phyloP scores from a whole-genome alignment of 306 rosid species.

The Cicer cuneatum region DNA sequence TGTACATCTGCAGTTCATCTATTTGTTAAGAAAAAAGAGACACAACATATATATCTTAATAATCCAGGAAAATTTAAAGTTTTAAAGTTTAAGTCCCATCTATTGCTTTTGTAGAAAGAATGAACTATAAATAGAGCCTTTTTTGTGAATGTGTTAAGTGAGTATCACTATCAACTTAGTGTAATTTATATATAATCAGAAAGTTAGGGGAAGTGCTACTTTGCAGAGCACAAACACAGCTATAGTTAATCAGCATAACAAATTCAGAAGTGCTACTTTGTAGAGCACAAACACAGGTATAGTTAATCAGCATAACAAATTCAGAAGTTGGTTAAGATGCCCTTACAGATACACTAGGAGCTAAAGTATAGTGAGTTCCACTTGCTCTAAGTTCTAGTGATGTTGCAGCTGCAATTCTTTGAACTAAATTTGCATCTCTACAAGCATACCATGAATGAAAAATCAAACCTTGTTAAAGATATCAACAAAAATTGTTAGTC shows the following conservation, averaged over 20 bases:
- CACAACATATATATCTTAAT: not conserved
- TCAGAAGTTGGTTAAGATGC: conserved; percentile 24
- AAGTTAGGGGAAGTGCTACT: too few species aligned
- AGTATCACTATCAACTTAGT: not conserved
- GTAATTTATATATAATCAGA: not conserved
- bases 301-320: not conserved
- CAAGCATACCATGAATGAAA: conserved; percentile 12
- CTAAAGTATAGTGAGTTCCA: conserved; percentile 68
- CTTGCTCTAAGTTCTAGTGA: conserved; percentile 81
- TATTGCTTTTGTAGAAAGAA: conserved; percentile 12
- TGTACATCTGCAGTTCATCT: not conserved
- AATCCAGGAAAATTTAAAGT: not conserved
- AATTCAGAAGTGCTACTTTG: not conserved
- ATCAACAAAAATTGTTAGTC: conserved; percentile 2
- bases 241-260: too few species aligned
- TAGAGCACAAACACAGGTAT: too few species aligned
- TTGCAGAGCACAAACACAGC: too few species aligned
- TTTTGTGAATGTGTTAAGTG: not conserved
- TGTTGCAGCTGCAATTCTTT: conserved; percentile 69
- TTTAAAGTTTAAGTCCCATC: not conserved
- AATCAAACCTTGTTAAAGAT: not conserved
- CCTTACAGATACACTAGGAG: conserved; percentile 86
- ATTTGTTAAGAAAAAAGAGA: not conserved
- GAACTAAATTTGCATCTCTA: conserved; percentile 72
- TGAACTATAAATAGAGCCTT: not conserved